phyloP scores from a whole-genome alignment of 345 rosid genomes.

The Eucalyptus virginea region DNA sequence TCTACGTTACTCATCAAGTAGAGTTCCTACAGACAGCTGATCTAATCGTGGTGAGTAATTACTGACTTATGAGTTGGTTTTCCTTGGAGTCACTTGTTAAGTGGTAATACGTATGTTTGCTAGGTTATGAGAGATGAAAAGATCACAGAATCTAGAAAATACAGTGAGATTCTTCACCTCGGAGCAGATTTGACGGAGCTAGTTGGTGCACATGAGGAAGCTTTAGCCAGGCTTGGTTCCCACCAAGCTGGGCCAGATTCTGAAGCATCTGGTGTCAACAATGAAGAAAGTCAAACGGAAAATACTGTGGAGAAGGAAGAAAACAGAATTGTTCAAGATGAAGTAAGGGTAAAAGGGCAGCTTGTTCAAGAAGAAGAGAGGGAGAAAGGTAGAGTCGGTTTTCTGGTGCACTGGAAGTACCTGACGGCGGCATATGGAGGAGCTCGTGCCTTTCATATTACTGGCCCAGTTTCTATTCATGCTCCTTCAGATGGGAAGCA shows the following conservation, averaged over 20 bases:
- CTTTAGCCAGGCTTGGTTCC: slow-evolving; percentile 40
- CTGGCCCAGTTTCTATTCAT: slow-evolving; percentile 40
- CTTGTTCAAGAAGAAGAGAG: slow-evolving; percentile 88
- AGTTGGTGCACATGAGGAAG: slow-evolving; percentile 64
- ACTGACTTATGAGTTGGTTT: not conserved
- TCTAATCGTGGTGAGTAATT: slow-evolving; percentile 42
- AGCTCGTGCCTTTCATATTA: slow-evolving; percentile 51
- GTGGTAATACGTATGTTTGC: not conserved
- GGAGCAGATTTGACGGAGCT: slow-evolving; percentile 69
- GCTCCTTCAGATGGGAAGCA: slow-evolving; percentile 54
- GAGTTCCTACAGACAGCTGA: slow-evolving; percentile 76
- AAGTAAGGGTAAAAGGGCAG: slow-evolving; percentile 42
- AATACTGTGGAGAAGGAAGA: slow-evolving; percentile 1
- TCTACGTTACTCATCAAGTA: slow-evolving; percentile 80
- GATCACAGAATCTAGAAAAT: slow-evolving; percentile 60
- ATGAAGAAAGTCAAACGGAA: not conserved
- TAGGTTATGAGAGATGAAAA: slow-evolving; percentile 83
- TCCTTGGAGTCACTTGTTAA: not conserved
- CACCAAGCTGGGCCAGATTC: slow-evolving; percentile 10
- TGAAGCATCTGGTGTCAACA: not conserved
- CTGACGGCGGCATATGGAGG: slow-evolving; percentile 56
- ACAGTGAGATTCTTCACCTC: slow-evolving; percentile 40
- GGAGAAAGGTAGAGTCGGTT: slow-evolving; percentile 74
- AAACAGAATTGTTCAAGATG: slow-evolving; percentile 3
- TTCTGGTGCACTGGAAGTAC: slow-evolving; percentile 60